Percentiles rank a stretch among this genome's conserved stretches.
Conservation (phyloP, 116 monocot species). For the Thalassia testudinum region DNA sequence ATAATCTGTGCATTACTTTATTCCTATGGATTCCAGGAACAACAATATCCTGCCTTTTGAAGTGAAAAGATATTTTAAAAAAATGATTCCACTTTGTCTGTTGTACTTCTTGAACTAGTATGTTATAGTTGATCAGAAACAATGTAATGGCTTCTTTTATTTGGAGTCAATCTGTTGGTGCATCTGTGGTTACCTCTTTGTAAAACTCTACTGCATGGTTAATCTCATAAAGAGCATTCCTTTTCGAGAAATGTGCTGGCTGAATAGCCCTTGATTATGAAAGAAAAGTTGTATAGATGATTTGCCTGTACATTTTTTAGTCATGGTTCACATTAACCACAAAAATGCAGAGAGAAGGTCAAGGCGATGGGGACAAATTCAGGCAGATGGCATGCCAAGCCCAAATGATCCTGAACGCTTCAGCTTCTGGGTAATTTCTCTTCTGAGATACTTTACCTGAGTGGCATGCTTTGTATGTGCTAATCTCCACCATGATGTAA, state of each 20-base stretch:
- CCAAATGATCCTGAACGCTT: constrained; percentile 57
- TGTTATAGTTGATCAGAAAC: too few species aligned
- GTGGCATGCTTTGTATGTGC: not conserved
- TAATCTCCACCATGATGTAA: too few species aligned
- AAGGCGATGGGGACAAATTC: constrained; percentile 27
- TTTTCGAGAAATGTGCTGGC: too few species aligned
- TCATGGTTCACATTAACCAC: not conserved
- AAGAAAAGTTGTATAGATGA: too few species aligned
- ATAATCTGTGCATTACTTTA: not conserved
- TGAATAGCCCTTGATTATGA: too few species aligned
- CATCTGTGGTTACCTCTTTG: not conserved
- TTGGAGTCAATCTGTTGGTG: not conserved
- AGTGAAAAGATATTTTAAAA: not conserved
- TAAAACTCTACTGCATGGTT: too few species aligned
- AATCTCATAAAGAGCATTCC: too few species aligned
- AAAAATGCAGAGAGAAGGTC: constrained; percentile 30
- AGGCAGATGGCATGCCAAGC: constrained; percentile 51
- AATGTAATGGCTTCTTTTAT: too few species aligned
- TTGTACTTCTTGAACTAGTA: not conserved
- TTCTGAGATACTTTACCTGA: not conserved
- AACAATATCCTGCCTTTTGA: too few species aligned
- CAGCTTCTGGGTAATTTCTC: constrained; percentile 57
- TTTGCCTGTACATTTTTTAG: not conserved
- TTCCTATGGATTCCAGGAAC: too few species aligned
- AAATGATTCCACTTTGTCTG: too few species aligned